Evolutionary conservation across 202 grass and related monocot genomes (phyloP).

Genomic region (Panicum hallii): DNA sequence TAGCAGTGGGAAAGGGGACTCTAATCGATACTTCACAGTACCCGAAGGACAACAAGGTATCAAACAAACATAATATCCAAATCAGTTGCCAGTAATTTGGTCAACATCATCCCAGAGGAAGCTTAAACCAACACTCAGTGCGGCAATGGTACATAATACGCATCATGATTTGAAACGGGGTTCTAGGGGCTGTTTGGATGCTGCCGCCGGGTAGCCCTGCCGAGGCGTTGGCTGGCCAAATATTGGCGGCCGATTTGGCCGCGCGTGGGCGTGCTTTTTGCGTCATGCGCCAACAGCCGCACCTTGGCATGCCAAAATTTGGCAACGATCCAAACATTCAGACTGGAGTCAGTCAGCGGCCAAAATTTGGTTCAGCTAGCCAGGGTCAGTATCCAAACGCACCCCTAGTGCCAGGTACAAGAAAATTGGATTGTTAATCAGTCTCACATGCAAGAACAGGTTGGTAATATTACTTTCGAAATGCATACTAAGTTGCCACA

Average conservation of each 20-base stretch:
- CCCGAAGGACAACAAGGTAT: background rate
- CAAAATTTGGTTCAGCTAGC: no score
- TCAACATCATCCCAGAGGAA: background rate
- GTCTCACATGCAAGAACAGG: background rate
- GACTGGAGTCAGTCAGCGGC: no score
- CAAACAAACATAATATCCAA: background rate
- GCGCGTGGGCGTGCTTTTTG: no score
- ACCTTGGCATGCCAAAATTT: no score
- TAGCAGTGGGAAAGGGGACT: no score
- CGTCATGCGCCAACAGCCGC: no score
- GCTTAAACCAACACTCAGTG: background rate
- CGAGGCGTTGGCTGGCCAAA: no score
- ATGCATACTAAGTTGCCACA: background rate
- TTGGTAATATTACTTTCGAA: background rate
- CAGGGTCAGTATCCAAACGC: no score
- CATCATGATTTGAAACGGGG: background rate
- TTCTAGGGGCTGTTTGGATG: background rate
- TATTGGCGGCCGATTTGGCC: no score
- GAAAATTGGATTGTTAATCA: background rate
- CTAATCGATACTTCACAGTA: background rate
- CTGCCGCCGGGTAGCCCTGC: no score
- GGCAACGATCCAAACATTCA: no score
- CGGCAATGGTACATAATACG: background rate
- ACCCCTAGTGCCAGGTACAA: background rate
- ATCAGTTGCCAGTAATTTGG: background rate